Base-by-base conservation (phyloP, 1,284 basidiomycete species). In the Boletellus deceptivus region DNA sequence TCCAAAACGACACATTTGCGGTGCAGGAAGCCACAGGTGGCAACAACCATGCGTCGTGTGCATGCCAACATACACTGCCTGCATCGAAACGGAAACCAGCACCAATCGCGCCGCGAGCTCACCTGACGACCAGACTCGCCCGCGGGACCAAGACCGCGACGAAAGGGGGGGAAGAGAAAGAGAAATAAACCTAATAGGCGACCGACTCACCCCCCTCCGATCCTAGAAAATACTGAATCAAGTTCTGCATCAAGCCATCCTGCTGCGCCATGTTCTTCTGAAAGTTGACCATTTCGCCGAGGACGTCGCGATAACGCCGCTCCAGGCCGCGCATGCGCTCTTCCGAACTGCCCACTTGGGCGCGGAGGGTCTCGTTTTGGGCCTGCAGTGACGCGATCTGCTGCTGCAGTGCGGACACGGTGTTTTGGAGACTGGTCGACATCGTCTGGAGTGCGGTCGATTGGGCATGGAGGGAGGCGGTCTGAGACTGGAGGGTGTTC, bases 231-330 rank as follows among this genome's bases (percentile, higher is more conserved):
- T 91, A 90, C 59, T 87, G 83, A 59, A 93, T 86, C 55, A 93
- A 70, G 58, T 82, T 83, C 70, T 92, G 88, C 82, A 93, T 89
- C 53, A 93, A 70, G 46, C 82, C 82, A 58, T 94, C 91, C 74
- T 93, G 91, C 69, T 90, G 86, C 29, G 88, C 86, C 80, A 91
- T 86, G 60, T 86, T 88, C 52, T 86, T 72, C 72, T 93, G 91
- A 64, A 92, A 89, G 47, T 82, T 82, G 58, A 89, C 85, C 79
- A 94, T 86, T 70, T 93, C 90, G 54, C 80, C 79, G 24, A 92
- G 79, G 36, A 92, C 83, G 54, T 79, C 83, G 66, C 88, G 83
- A 67, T 92, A 91, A 64, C 86, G 86, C 52, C 77, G 76, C 64
- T 91, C 89, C 25, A 92, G 74, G 43, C 77, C 79, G 34, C 76